A percentile compares a stretch with the other conserved stretches of the same genome.
Conservation (phyloP, 2,329 filamentous ascomycete genomes). For the Macroventuria anomochaeta region DNA sequence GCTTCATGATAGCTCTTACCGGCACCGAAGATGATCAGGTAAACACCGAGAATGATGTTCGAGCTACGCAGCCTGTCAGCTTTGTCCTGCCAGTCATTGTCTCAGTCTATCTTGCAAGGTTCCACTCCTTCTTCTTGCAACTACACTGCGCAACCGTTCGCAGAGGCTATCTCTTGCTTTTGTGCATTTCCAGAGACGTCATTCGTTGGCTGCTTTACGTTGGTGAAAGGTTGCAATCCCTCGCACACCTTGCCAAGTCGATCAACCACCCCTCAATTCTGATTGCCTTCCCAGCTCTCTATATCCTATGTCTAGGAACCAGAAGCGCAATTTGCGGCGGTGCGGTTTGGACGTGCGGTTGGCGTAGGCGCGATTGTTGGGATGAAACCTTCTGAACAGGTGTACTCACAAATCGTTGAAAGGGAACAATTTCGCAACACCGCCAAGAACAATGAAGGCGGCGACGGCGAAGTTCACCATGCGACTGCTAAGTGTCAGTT, state of each 20-base stretch:
- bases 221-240: not conserved
- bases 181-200: not conserved
- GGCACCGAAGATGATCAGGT: constrained; percentile 90
- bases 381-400: constrained; percentile 14
- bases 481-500: constrained; percentile 66
- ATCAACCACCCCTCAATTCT: not conserved
- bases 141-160: not conserved
- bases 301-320: not conserved
- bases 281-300: not conserved
- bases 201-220: not conserved
- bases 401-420: constrained; percentile 47
- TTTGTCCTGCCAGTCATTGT: not conserved
- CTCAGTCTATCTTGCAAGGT: not conserved
- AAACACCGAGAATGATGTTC: constrained; percentile 78
- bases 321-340: not conserved
- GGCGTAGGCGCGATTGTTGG: constrained; percentile 6
- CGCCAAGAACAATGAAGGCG: constrained; percentile 85
- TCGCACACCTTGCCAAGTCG: not conserved
- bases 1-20: constrained; percentile 59
- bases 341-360: not conserved
- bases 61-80: constrained; percentile 58
- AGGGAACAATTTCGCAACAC: constrained; percentile 74
- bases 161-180: too few species aligned
- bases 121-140: not conserved
- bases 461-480: constrained; percentile 91